These are phyloP conservation scores for Tetradesmus obliquus DNA, from an alignment of 139 green algal genomes.

Conservation along the genomic window DNA sequence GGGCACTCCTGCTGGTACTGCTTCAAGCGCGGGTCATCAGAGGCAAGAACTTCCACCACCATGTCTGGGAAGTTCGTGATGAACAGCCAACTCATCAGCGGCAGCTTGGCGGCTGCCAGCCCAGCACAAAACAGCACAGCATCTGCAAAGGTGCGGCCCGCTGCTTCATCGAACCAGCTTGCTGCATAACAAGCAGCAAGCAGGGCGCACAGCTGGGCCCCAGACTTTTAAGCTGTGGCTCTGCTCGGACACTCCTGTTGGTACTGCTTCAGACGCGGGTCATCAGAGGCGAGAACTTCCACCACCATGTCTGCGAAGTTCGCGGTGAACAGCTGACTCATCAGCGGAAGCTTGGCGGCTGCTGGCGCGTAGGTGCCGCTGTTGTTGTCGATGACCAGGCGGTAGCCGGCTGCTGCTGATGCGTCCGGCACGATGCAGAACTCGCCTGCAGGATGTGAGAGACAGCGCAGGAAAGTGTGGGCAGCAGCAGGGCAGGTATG, in stretches of 20 bases:
- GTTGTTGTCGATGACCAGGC: conserved; percentile 61
- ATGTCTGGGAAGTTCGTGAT: conserved; percentile 48
- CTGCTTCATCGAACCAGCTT: background rate
- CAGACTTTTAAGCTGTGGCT: background rate
- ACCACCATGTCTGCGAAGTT: conserved; percentile 51
- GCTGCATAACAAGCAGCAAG: background rate
- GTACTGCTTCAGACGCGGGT: conserved; percentile 15
- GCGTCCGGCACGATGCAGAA: conserved; percentile 51
- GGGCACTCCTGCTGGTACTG: conserved; percentile 21
- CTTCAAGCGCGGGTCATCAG: background rate
- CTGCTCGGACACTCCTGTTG: conserved; percentile 38
- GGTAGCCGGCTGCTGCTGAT: conserved; percentile 22
- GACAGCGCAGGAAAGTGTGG: background rate
- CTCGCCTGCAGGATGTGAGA: conserved; percentile 19
- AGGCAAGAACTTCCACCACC: background rate
- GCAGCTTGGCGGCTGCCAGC: conserved; percentile 25
- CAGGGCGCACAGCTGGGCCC: background rate
- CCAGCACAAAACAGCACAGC: no score
- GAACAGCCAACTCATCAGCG: conserved; percentile 49
- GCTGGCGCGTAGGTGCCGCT: conserved; percentile 37
- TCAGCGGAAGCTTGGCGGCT: conserved; percentile 40
- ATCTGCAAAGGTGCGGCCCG: no score
- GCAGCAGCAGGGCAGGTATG: background rate
- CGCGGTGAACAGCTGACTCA: conserved; percentile 43
- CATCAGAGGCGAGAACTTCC: background rate